Evolutionary conservation across 2,329 filamentous ascomycete species (phyloP).

Genomic region (Microdochium trichocladiopsis): DNA sequence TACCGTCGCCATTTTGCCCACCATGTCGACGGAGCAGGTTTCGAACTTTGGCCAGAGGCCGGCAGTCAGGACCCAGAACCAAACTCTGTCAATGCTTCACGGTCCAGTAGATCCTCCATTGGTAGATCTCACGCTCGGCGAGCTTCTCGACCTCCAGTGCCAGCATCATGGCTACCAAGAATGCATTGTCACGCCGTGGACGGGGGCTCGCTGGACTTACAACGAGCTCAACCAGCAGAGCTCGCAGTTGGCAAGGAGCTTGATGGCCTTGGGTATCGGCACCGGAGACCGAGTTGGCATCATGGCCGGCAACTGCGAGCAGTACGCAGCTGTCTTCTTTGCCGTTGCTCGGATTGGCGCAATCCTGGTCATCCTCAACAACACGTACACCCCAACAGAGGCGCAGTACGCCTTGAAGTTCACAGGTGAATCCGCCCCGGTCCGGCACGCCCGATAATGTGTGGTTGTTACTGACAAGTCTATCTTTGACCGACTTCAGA

Average conservation of each 20-base stretch:
- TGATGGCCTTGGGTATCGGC: constrained; percentile 59
- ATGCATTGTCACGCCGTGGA: constrained; percentile 70
- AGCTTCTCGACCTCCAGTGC: constrained; percentile 65
- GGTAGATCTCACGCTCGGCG: constrained; percentile 63
- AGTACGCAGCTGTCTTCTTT: constrained; percentile 75
- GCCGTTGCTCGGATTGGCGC: constrained; percentile 60
- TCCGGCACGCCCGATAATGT: not conserved
- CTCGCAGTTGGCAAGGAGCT: constrained; percentile 53
- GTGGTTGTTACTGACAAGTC: not conserved
- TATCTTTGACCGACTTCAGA: too few species aligned
- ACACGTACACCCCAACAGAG: constrained; percentile 71
- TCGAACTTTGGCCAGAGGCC: not conserved
- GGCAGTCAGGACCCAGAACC: constrained; percentile 10
- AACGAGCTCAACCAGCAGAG: constrained; percentile 56
- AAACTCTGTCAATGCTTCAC: constrained; percentile 53
- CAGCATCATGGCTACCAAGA: constrained; percentile 58
- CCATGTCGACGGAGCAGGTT: not conserved
- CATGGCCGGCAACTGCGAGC: constrained; percentile 72
- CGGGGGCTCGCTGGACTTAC: constrained; percentile 67
- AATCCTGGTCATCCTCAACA: constrained; percentile 72
- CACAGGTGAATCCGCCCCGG: constrained; percentile 41
- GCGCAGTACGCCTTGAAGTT: constrained; percentile 65
- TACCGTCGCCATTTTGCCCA: too few species aligned
- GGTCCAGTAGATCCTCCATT: constrained; percentile 64
- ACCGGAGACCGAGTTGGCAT: constrained; percentile 66